These are phyloP conservation scores for Klebsormidium nitens DNA, from an alignment of 139 green algal genomes.

Conservation along the genomic window DNA sequence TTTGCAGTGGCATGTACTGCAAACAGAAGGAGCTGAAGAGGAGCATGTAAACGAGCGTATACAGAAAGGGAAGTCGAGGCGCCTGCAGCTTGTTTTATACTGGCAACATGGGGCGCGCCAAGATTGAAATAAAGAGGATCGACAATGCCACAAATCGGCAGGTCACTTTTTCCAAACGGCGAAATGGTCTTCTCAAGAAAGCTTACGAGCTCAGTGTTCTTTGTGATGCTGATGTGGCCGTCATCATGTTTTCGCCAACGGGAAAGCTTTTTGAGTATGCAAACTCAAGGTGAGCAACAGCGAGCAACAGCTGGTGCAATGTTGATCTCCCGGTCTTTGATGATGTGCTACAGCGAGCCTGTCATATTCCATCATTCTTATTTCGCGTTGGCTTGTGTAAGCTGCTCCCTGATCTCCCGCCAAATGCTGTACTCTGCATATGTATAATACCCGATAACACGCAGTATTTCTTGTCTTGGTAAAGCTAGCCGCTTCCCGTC, in stretches of 20 bases:
- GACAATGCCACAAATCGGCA: slow-evolving; percentile 23
- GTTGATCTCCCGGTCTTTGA: background rate
- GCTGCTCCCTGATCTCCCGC: too few relatives aligned
- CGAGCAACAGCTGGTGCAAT: background rate
- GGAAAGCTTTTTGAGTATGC: slow-evolving; percentile 41
- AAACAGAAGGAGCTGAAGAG: too few relatives aligned
- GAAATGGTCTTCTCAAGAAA: slow-evolving; percentile 40
- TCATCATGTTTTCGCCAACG: slow-evolving; percentile 39
- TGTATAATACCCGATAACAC: background rate
- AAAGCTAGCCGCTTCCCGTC: too few relatives aligned
- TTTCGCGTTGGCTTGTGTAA: background rate
- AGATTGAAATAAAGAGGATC: slow-evolving; percentile 18
- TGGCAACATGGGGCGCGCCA: background rate
- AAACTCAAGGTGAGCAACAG: slow-evolving; percentile 12
- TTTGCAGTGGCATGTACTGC: too few relatives aligned
- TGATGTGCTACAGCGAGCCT: background rate
- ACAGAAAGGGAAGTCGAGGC: too few relatives aligned
- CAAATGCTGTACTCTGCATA: background rate
- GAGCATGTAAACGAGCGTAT: too few relatives aligned
- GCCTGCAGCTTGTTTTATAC: too few relatives aligned
- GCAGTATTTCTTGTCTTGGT: too few relatives aligned
- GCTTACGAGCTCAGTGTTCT: slow-evolving; percentile 34
- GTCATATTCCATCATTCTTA: background rate
- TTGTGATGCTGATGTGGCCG: slow-evolving; percentile 32
- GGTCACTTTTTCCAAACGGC: slow-evolving; percentile 42